These are phyloP conservation scores for Leccinum variicolor DNA, from an alignment of 768 basidiomycete species.

Conservation along the genomic window DNA sequence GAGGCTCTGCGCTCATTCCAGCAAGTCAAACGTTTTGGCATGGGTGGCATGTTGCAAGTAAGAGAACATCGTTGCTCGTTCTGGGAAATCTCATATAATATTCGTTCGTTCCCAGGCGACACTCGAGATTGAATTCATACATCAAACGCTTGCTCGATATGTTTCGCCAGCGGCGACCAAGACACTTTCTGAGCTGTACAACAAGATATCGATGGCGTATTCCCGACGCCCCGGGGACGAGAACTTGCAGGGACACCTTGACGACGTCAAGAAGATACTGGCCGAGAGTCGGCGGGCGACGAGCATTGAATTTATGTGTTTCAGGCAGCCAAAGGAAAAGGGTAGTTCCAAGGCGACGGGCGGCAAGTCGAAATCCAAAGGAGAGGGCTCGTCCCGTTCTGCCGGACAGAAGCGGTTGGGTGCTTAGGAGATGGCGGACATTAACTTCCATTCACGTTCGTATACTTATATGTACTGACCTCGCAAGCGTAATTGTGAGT, in stretches of 20 bases:
- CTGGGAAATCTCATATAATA: not conserved
- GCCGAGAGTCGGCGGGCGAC: conserved; percentile 87
- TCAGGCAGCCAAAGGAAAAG: conserved; percentile 65
- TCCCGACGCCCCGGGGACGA: conserved; percentile 79
- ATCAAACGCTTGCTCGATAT: conserved; percentile 90
- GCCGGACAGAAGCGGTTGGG: conserved; percentile 20
- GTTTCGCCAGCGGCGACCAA: conserved; percentile 78
- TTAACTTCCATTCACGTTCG: not conserved
- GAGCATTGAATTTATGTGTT: conserved; percentile 93
- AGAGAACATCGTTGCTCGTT: conserved; percentile 27
- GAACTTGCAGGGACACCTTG: conserved; percentile 82
- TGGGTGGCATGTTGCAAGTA: conserved; percentile 98
- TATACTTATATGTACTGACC: not conserved
- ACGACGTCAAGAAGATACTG: conserved; percentile 88
- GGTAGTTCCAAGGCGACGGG: conserved; percentile 12
- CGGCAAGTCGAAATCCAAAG: conserved; percentile 19
- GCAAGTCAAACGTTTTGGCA: conserved; percentile 88
- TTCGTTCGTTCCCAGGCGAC: conserved; percentile 67
- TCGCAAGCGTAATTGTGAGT: not conserved
- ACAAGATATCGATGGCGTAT: conserved; percentile 92
- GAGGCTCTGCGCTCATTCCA: conserved; percentile 85
- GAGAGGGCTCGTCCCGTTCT: conserved; percentile 14
- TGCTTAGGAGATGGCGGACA: not conserved
- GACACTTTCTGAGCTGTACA: conserved; percentile 88
- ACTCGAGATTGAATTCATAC: conserved; percentile 98